These are phyloP conservation scores for Licmophora abbreviata DNA, from an alignment of 108 stramenopile genomes.

Conservation along the genomic window DNA sequence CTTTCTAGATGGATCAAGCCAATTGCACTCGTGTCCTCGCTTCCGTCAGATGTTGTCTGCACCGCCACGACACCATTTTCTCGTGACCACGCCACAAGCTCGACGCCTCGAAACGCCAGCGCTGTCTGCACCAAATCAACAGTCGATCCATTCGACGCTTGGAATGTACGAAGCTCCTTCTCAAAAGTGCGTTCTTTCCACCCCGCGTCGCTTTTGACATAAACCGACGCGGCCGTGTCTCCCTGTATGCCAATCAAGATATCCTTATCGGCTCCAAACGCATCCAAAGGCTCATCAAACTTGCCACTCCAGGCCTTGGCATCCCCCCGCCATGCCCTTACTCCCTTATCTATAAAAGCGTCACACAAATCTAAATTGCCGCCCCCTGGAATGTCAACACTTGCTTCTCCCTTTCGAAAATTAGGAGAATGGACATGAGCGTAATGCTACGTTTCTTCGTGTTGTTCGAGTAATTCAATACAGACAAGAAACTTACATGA, in stretches of 20 bases:
- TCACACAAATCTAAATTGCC: neutral
- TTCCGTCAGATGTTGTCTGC: too few species aligned
- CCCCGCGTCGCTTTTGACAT: neutral
- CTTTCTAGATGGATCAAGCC: neutral
- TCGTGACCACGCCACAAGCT: conserved; percentile 1
- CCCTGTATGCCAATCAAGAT: neutral
- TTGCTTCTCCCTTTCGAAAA: neutral
- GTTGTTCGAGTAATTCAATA: too few species aligned
- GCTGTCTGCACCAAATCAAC: neutral
- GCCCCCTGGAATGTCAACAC: neutral
- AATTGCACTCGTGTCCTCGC: too few species aligned
- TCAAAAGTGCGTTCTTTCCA: neutral
- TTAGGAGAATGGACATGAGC: too few species aligned
- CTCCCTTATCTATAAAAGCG: neutral
- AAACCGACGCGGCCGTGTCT: neutral
- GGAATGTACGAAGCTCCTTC: neutral
- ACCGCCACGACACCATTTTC: neutral
- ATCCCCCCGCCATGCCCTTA: neutral
- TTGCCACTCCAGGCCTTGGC: neutral
- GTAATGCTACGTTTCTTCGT: too few species aligned
- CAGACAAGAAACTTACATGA: too few species aligned
- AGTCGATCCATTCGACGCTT: neutral
- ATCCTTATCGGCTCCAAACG: neutral
- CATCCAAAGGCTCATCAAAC: neutral
- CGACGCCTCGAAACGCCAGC: neutral